These are phyloP conservation scores for Conidiobolus incongruus DNA, from an alignment of 371 early-diverging fungal species.

Conservation along the genomic window DNA sequence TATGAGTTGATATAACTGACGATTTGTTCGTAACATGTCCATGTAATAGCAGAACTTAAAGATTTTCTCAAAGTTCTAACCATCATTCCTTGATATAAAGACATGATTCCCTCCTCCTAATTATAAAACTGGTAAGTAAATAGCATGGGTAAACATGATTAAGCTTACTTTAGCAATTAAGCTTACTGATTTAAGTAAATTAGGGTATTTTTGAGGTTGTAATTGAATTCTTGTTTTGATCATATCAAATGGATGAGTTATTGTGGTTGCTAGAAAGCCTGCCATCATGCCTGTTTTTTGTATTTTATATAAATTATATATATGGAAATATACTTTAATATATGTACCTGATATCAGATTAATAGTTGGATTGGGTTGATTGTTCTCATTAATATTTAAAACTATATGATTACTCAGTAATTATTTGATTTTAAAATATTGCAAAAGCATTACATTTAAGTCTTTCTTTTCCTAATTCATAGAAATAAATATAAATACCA, in stretches of 20 bases:
- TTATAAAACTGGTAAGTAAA: neutral
- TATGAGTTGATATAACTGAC: constrained; percentile 6
- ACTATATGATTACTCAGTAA: neutral
- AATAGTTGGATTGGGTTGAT: neutral
- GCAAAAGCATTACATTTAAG: constrained; percentile 15
- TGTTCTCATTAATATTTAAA: neutral
- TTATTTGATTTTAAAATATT: neutral
- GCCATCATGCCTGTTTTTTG: constrained; percentile 31
- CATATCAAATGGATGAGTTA: constrained; percentile 89
- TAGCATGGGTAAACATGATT: neutral
- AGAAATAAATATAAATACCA: constrained; percentile 83
- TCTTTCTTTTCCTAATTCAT: constrained; percentile 42
- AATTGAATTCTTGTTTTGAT: constrained; percentile 84
- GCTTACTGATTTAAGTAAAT: constrained; percentile 27
- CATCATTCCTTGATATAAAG: constrained; percentile 68
- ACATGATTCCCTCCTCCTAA: constrained; percentile 41
- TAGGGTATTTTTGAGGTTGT: constrained; percentile 44
- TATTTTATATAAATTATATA: neutral
- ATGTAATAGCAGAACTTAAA: constrained; percentile 72
- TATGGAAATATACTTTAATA: neutral
- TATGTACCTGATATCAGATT: constrained; percentile 6
- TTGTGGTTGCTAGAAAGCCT: constrained; percentile 48
- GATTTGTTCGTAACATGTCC: constrained; percentile 80
- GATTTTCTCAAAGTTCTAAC: constrained; percentile 73
- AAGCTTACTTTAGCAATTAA: constrained; percentile 33